These are phyloP conservation scores for Aquilaria malaccensis DNA, from an alignment of 345 rosid genomes.

Conservation along the genomic window DNA sequence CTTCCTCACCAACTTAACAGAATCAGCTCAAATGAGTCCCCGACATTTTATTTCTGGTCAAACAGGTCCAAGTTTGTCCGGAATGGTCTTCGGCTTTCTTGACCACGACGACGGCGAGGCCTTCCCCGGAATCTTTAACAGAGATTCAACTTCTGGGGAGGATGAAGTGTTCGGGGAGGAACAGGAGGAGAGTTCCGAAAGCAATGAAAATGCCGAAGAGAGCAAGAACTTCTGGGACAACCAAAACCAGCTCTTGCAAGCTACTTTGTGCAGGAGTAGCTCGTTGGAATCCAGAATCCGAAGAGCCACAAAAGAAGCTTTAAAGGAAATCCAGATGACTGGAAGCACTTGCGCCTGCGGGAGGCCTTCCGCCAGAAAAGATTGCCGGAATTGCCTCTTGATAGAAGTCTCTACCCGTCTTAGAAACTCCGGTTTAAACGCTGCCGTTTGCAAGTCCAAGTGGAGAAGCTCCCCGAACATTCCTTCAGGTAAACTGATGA, in stretches of 20 bases:
- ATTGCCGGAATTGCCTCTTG: conserved; percentile 40
- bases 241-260: conserved; percentile 38
- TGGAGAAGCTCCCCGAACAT: conserved; percentile 51
- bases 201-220: conserved; percentile 24
- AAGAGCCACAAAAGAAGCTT: conserved; percentile 35
- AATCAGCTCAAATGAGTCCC: conserved; percentile 5
- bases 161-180: conserved; percentile 4
- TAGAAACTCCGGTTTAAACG: conserved; percentile 31
- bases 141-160: neutral
- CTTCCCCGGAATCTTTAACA: conserved; percentile 2
- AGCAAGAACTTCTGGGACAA: conserved; percentile 44
- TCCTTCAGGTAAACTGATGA: conserved; percentile 38
- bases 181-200: conserved; percentile 1
- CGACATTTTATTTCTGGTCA: conserved; percentile 7
- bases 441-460: conserved; percentile 44
- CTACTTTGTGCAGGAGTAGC: conserved; percentile 36
- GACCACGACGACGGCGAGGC: conserved; percentile 18
- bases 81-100: conserved; percentile 35
- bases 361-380: conserved; percentile 16
- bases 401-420: conserved; percentile 39
- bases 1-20: conserved; percentile 13
- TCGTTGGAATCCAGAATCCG: conserved; percentile 47
- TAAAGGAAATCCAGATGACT: conserved; percentile 21
- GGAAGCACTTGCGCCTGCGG: conserved; percentile 31
- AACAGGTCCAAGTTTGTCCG: conserved; percentile 22